Evolutionary conservation across 345 rosid genomes (phyloP).

Genomic region (Abelmoschus esculentus): DNA sequence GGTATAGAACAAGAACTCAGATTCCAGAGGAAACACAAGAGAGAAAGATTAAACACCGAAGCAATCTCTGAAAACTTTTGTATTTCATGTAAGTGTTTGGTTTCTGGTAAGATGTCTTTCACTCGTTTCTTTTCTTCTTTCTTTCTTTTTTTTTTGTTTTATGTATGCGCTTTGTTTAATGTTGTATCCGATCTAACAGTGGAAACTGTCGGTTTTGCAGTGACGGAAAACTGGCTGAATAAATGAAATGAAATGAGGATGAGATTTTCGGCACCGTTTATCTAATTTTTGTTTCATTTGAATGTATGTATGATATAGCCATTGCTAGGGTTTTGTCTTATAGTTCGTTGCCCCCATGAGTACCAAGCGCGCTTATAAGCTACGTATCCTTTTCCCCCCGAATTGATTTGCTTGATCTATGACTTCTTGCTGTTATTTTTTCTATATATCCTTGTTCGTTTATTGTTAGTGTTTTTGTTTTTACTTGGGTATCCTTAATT

Average conservation of each 20-base stretch:
- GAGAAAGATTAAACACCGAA: not conserved
- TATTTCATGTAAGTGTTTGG: not conserved
- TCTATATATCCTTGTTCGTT: not conserved
- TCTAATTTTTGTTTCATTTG: slow-evolving; percentile 26
- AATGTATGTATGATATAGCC: slow-evolving; percentile 24
- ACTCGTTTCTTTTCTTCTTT: not conserved
- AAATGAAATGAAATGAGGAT: not conserved
- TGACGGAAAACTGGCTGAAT: not conserved
- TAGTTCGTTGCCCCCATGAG: slow-evolving; percentile 49
- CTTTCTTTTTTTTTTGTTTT: not conserved
- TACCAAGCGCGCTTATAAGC: slow-evolving; percentile 96
- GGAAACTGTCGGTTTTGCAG: slow-evolving; percentile 7
- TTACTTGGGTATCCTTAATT: slow-evolving; percentile 35
- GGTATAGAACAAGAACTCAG: not conserved
- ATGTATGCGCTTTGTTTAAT: not conserved
- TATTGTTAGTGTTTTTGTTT: slow-evolving; percentile 2
- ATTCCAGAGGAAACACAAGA: not conserved
- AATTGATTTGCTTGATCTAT: slow-evolving; percentile 22
- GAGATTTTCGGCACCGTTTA: slow-evolving; percentile 25
- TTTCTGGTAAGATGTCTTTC: not conserved
- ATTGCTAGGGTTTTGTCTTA: slow-evolving; percentile 36
- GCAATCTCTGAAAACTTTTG: not conserved
- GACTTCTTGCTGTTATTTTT: not conserved
- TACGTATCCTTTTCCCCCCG: slow-evolving; percentile 69
- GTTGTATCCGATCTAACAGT: not conserved